These are phyloP conservation scores for Leccinum sublutescens DNA, from an alignment of 768 basidiomycete genomes.

Conservation along the genomic window DNA sequence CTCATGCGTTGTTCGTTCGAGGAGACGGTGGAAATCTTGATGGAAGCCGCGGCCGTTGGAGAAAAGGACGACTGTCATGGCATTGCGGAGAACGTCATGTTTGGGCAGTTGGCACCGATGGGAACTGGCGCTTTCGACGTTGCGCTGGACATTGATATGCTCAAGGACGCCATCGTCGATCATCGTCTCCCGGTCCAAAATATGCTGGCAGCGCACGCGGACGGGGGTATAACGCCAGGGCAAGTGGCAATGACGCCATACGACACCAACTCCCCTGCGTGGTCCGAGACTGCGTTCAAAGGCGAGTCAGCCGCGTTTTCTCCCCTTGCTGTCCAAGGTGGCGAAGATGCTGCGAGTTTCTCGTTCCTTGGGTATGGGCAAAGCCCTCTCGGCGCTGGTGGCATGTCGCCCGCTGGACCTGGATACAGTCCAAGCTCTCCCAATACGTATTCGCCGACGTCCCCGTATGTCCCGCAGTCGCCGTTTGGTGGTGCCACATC, in stretches of 20 bases:
- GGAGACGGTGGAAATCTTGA: conserved; percentile 97
- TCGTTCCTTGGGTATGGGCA: conserved; percentile 76
- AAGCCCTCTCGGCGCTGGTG: conserved; percentile 79
- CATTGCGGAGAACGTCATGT: conserved; percentile 98
- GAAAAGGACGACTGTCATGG: conserved; percentile 99
- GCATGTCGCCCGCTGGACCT: conserved; percentile 85
- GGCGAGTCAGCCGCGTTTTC: conserved; percentile 92
- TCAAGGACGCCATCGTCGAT: conserved; percentile 97
- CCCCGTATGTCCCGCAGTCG: conserved; percentile 84
- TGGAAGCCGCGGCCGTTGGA: conserved; percentile 97
- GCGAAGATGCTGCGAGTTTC: conserved; percentile 80
- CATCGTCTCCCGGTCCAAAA: conserved; percentile 86
- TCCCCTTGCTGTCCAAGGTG: conserved; percentile 84
- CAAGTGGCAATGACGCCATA: conserved; percentile 97
- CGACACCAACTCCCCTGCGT: conserved; percentile 85
- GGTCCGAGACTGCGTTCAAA: conserved; percentile 73
- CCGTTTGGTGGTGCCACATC: conserved; percentile 82
- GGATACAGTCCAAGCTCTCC: conserved; percentile 93
- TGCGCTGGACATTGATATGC: conserved; percentile 94
- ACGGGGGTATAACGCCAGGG: conserved; percentile 89
- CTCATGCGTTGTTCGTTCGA: conserved; percentile 99
- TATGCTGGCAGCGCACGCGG: conserved; percentile 73
- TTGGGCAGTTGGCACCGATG: conserved; percentile 99
- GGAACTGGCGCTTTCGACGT: conserved; percentile 97
- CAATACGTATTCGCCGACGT: conserved; percentile 84